These are phyloP conservation scores for Dendryphion nanum DNA, from an alignment of 2,329 filamentous ascomycete genomes.

Conservation along the genomic window DNA sequence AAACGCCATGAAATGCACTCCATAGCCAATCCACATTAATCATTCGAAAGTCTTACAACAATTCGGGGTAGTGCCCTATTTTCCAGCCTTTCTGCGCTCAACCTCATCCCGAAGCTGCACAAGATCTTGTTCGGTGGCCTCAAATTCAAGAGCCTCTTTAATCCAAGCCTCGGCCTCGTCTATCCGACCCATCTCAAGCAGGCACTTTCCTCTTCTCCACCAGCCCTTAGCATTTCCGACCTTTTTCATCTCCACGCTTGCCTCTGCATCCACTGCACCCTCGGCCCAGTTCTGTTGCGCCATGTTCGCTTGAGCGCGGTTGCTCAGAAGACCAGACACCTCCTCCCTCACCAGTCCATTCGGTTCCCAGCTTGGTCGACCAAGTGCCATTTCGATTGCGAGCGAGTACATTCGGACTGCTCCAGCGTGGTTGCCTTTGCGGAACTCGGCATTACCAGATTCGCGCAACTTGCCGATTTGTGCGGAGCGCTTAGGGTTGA, in stretches of 20 bases:
- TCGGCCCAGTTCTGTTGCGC: slow-evolving; percentile 77
- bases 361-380: slow-evolving; percentile 84
- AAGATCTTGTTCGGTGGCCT: slow-evolving; percentile 57
- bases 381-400: slow-evolving; percentile 86
- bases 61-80: no score
- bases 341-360: slow-evolving; percentile 81
- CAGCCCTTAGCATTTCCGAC: slow-evolving; percentile 90
- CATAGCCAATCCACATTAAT: no score
- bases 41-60: no score
- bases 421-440: slow-evolving; percentile 71
- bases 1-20: no score
- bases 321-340: slow-evolving; percentile 73
- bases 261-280: slow-evolving; percentile 82
- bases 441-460: slow-evolving; percentile 77
- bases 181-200: slow-evolving; percentile 85
- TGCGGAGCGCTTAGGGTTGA: slow-evolving; percentile 88
- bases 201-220: slow-evolving; percentile 82
- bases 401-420: slow-evolving; percentile 79
- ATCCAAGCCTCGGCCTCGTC: slow-evolving; percentile 83
- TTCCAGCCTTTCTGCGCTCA: slow-evolving; percentile 42
- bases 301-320: slow-evolving; percentile 90
- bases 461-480: slow-evolving; percentile 91
- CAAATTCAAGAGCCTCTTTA: slow-evolving; percentile 74
- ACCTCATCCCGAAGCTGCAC: slow-evolving; percentile 42
- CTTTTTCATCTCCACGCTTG: slow-evolving; percentile 82